Evolutionary conservation across 2,329 filamentous ascomycete species (phyloP).

Genomic region (Thyridium curvatum): DNA sequence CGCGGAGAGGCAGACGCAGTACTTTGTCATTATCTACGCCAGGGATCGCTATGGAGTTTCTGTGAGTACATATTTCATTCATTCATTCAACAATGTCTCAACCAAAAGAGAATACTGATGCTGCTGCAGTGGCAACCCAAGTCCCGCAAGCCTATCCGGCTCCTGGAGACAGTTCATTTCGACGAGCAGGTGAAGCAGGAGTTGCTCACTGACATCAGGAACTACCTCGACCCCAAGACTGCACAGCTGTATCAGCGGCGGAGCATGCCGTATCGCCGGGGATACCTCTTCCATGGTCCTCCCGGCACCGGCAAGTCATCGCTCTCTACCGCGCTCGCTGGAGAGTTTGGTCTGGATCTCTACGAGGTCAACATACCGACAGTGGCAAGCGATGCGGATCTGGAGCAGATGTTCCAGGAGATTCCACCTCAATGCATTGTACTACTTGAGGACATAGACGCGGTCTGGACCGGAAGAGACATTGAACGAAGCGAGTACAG

Average conservation of each 20-base stretch:
- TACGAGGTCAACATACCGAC: slow-evolving; percentile 44
- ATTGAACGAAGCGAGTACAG: slow-evolving; percentile 3
- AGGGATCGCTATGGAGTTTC: slow-evolving; percentile 36
- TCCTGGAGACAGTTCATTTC: slow-evolving; percentile 44
- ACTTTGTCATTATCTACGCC: slow-evolving; percentile 42
- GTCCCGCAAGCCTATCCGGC: slow-evolving; percentile 39
- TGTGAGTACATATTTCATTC: too few relatives aligned
- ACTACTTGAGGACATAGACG: slow-evolving; percentile 49
- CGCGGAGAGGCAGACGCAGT: slow-evolving; percentile 29
- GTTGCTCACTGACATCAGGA: slow-evolving; percentile 42
- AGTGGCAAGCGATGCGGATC: slow-evolving; percentile 40
- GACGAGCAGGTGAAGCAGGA: slow-evolving; percentile 37
- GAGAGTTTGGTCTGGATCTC: slow-evolving; percentile 42
- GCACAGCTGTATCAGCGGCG: slow-evolving; percentile 56
- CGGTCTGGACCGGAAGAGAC: slow-evolving; percentile 14
- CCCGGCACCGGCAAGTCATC: slow-evolving; percentile 57
- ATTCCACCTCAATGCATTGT: slow-evolving; percentile 47
- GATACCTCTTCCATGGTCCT: slow-evolving; percentile 60
- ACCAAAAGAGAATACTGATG: too few relatives aligned
- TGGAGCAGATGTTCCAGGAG: slow-evolving; percentile 45
- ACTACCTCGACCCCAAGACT: slow-evolving; percentile 42
- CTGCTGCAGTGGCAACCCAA: slow-evolving; percentile 35
- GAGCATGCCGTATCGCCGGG: slow-evolving; percentile 59
- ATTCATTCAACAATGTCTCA: too few relatives aligned
- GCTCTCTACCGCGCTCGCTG: slow-evolving; percentile 44